Evolutionary conservation across 148 eudicot genomes (phyloP).

Genomic region (Heliamphora exappendiculata): DNA sequence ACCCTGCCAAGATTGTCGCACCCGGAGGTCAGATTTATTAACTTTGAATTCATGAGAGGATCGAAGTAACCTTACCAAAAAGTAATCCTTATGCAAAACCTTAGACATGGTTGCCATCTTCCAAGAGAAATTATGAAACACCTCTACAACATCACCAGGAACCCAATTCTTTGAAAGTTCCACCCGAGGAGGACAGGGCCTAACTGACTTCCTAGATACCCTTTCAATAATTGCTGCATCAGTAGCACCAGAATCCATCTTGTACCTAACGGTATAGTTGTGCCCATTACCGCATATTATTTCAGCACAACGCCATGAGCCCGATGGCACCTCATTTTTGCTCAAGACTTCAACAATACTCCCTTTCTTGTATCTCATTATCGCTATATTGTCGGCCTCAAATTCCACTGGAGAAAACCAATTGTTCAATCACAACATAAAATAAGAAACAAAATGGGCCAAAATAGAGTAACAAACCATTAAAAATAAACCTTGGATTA

Average conservation of each 20-base stretch:
- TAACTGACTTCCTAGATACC: conserved; percentile 46
- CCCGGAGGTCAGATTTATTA: conserved; percentile 41
- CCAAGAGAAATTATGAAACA: conserved; percentile 51
- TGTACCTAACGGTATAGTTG: conserved; percentile 46
- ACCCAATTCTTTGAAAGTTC: conserved; percentile 36
- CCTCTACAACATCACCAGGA: conserved; percentile 68
- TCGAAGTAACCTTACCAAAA: conserved; percentile 64
- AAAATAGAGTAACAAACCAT: background rate
- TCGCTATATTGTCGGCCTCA: conserved; percentile 14
- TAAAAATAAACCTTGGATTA: conserved; percentile 11
- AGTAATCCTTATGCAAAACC: conserved; percentile 25
- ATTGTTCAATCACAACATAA: conserved; percentile 6
- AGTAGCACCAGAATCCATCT: conserved; percentile 23
- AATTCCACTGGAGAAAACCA: conserved; percentile 28
- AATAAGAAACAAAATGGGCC: conserved; percentile 6
- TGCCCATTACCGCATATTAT: conserved; percentile 47
- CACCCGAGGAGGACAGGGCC: conserved; percentile 65
- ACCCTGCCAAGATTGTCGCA: conserved; percentile 65
- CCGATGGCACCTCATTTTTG: conserved; percentile 49
- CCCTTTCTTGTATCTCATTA: conserved; percentile 66
- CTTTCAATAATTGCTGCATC: conserved; percentile 30
- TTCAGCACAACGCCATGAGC: conserved; percentile 67
- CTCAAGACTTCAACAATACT: conserved; percentile 61
- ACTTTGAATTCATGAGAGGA: conserved; percentile 40
- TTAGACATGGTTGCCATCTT: conserved; percentile 51